A percentile compares a stretch with the other conserved stretches of the same genome.
phyloP scores from a whole-genome alignment of 2,329 filamentous ascomycete genomes.

The Didymella pinodella region DNA sequence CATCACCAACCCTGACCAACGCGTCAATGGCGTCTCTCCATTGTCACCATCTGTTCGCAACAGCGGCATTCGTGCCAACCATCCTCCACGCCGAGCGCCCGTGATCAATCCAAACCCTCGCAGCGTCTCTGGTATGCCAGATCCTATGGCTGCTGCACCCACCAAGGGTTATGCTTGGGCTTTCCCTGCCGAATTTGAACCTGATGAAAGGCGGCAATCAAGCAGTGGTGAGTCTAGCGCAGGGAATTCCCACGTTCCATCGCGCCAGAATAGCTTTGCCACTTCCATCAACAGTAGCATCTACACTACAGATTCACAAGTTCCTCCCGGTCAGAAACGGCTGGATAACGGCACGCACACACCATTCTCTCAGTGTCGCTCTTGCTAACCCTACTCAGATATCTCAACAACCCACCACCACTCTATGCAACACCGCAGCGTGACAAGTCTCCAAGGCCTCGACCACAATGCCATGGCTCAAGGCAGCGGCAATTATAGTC shows the following conservation, averaged over 20 bases:
- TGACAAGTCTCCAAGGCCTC: conserved; percentile 69
- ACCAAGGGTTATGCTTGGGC: conserved; percentile 87
- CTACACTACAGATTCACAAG: conserved; percentile 75
- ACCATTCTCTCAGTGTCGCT: conserved; percentile 11
- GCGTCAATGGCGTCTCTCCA: conserved; percentile 56
- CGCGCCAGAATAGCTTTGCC: conserved; percentile 77
- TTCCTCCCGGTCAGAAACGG: conserved; percentile 75
- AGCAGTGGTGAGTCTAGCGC: conserved; percentile 59
- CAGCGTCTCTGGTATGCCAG: conserved; percentile 69
- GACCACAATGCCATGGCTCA: conserved; percentile 62
- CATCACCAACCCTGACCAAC: conserved; percentile 47
- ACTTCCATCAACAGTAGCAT: conserved; percentile 82
- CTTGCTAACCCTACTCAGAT: conserved; percentile 46
- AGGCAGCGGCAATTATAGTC: conserved; percentile 77
- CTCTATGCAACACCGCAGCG: conserved; percentile 75
- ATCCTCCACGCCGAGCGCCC: conserved; percentile 68
- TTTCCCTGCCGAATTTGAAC: conserved; percentile 76
- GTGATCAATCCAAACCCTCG: conserved; percentile 74
- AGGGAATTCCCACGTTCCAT: conserved; percentile 64
- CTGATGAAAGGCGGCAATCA: conserved; percentile 57
- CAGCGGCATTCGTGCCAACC: conserved; percentile 41
- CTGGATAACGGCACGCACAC: conserved; percentile 67
- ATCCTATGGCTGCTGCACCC: conserved; percentile 73
- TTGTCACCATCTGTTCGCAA: conserved; percentile 56
- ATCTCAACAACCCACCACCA: conserved; percentile 71